phyloP scores from a whole-genome alignment of 352 stramenopile species.

The Globisporangium nunn region DNA sequence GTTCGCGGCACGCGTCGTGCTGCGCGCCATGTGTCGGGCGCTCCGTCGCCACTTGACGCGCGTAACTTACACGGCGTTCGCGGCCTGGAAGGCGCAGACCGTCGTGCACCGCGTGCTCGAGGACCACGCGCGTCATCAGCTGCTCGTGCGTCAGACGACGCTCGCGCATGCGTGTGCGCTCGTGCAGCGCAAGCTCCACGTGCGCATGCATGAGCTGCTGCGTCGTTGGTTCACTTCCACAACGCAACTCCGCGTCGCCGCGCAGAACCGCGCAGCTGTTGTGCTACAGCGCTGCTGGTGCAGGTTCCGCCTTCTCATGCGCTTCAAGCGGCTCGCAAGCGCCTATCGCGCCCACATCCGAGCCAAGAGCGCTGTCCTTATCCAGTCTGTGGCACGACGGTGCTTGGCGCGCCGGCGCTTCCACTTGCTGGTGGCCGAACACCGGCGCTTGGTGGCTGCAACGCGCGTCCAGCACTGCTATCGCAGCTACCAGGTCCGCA shows the following conservation, averaged over 20 bases:
- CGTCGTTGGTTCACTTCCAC: not conserved
- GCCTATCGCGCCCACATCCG: not conserved
- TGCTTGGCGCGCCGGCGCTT: not conserved
- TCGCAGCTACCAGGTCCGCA: not conserved
- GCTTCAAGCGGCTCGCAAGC: not conserved
- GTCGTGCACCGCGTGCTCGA: not conserved
- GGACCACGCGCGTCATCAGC: not conserved
- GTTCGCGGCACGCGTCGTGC: not conserved
- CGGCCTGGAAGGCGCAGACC: not conserved
- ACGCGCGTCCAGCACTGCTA: not conserved
- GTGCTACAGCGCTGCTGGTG: not conserved
- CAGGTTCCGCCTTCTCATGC: not conserved
- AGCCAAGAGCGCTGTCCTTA: not conserved
- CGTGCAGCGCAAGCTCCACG: constrained; percentile 19
- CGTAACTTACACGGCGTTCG: not conserved
- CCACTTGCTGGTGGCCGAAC: not conserved
- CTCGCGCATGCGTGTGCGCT: constrained; percentile 32
- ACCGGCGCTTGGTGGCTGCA: not conserved
- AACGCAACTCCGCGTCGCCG: not conserved
- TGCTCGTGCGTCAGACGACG: not conserved
- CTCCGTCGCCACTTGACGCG: not conserved
- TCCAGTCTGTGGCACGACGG: not conserved
- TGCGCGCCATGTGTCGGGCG: not conserved
- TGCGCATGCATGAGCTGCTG: not conserved
- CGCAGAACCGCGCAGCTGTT: not conserved